Evolutionary conservation across 306 rosid species (phyloP), one percentile per base, ranked within the genome.

Genomic region (Gastrolobium villosum): DNA sequence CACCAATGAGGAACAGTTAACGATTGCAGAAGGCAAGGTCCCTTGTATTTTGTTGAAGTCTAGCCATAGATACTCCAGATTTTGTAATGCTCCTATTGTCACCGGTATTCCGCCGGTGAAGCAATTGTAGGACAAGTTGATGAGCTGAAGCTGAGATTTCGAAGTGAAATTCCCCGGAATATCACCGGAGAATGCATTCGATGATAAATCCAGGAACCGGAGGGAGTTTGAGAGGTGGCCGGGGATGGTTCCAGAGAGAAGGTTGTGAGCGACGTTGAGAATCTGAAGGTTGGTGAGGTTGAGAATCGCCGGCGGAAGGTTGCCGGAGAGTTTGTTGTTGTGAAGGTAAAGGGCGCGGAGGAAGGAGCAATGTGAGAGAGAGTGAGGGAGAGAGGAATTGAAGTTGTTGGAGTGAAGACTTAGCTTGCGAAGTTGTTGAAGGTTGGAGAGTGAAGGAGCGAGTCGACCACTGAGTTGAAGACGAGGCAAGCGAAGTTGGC

Each of bases 401-500:
- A 93, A 56, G 85, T 83, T 76, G 78, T 93, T 93, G 54, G 91
- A 81, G 72, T 93, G 96, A 76, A 93, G 98, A 70, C 86, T 90
- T 1, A 93, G 84, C 70, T 68, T 87, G 0, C 91, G 87, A 10
- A 93, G 90, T 3, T 89, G 76, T 1, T 77, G 59, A 3, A 93
- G 83, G 20, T 49, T n/a, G 2, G 84, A 79, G 71, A 93, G 88
- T 2, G 81, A 81, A 13, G 79, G 72, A 14, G 80, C 4, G 84
- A 91, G 71, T 62, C 37, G 79, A 9, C 96, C 98, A 3, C 72
- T 73, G 78, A 91, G 98, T 52, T 85, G 89, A 40, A 89, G 93
- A 46, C 94, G 96, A 32, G 98, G 94, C 26, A 89, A 50, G 0
- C 85, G 86, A 45, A 93, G 92, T 4, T 88, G 86, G 41, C 55